Base-by-base conservation (phyloP, 352 stramenopile species). In the Globisporangium viniferum region DNA sequence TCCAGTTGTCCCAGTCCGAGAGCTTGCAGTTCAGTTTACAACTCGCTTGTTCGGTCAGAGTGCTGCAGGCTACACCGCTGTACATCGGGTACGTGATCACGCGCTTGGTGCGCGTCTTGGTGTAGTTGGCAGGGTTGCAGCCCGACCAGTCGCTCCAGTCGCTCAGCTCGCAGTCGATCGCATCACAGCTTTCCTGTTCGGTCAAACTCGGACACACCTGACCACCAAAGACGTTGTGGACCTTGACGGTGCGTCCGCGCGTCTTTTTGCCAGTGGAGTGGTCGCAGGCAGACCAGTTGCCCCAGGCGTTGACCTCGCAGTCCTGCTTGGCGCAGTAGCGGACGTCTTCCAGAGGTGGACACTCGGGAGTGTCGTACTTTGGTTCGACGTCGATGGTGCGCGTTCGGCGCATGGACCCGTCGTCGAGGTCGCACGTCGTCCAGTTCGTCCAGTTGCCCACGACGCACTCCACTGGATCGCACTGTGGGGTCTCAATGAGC, bases 21-120 rank as follows among this genome's bases (percentile, higher is more conserved):
- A 86, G 46, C 51, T 79, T 73, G 61, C 84, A 92, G 67, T 86
- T 74, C 0, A 90, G 59, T 6, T 72, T 66, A 71, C 84, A 92
- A 0, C 57, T 55, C 0, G 8, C 63, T 3, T 77, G 53, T 27
- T 89, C 73, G 0, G 51, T 72, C 12, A 75, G 51, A 0, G 29
- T 18, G 4, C 24, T 49, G 36, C 84, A 92, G 0, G 67, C 68
- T 5, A 56, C 46, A 5, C 84, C 84, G 2, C 66, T 70, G 59
- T 76, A 83, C 65, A 85, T 66, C 0, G 73, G 68, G 36, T 75
- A 49, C 53, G 57, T 77, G 2, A 74, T 55, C 49, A 80, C 69
- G 14, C 24, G 64, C 4, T 75, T 73, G 20, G 56, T 77, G 15
- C 58, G 79, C 24, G 71, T 72, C 64, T 75, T 82, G 49, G 64